A percentile compares a stretch with the other conserved stretches of the same genome.
Evolutionary conservation across 2,329 filamentous ascomycete genomes (phyloP).

Genomic region (Ambrosiella cleistominuta): DNA sequence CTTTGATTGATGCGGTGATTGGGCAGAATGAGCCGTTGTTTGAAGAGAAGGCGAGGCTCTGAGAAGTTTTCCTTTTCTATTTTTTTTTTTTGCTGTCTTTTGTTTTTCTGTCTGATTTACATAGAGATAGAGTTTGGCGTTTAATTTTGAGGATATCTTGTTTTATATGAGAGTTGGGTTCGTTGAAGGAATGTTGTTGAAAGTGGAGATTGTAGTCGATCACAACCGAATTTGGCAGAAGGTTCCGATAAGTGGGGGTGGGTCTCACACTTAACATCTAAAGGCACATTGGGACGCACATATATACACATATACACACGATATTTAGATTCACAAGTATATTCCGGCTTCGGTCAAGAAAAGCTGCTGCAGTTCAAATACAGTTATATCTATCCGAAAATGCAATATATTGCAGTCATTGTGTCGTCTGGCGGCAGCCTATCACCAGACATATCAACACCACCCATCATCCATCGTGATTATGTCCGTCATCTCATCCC

Average conservation of each 20-base stretch:
- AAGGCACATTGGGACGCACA: not conserved
- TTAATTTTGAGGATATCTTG: too few relatives aligned
- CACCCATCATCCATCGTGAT: not conserved
- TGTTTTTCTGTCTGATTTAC: not conserved
- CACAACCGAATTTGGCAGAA: not conserved
- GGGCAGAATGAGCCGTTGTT: conserved; percentile 22
- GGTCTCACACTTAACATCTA: not conserved
- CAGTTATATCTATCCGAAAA: not conserved
- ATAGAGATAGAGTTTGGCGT: not conserved
- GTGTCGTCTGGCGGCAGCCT: not conserved
- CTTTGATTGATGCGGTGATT: conserved; percentile 26
- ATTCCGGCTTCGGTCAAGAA: not conserved
- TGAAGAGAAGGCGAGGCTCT: not conserved
- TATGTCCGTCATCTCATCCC: not conserved
- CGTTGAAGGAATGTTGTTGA: not conserved
- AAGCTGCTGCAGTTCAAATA: not conserved
- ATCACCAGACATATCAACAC: not conserved
- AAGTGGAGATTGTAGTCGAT: not conserved
- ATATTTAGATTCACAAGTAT: not conserved
- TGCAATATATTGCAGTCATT: not conserved
- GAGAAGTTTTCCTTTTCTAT: not conserved
- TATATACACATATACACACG: not conserved
- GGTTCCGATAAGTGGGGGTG: not conserved
- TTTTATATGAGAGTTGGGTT: not conserved
- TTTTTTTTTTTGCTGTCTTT: not conserved